Evolutionary conservation across 768 basidiomycete species (phyloP).

Genomic region (Scleroderma bovista): DNA sequence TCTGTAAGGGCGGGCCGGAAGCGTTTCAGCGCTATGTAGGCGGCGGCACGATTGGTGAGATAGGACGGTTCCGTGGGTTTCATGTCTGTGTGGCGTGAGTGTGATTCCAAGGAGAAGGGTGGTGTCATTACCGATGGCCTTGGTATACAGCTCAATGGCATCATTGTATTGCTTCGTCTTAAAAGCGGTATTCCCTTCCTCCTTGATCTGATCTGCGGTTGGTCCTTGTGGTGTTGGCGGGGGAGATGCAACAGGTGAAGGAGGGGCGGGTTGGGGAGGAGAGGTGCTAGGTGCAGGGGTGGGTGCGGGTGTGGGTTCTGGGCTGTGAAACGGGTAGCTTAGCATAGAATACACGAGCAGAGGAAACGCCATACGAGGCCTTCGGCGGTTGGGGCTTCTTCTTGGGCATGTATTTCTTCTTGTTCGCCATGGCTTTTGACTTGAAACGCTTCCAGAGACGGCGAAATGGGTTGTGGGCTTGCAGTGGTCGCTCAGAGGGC

Average conservation of each 20-base stretch:
- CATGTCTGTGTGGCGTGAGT: slow-evolving; percentile 37
- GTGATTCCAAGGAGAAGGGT: slow-evolving; percentile 16
- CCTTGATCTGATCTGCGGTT: slow-evolving; percentile 55
- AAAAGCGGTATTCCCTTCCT: slow-evolving; percentile 71
- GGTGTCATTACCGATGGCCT: slow-evolving; percentile 56
- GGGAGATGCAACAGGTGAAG: slow-evolving; percentile 8
- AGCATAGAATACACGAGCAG: neutral
- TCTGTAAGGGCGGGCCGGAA: slow-evolving; percentile 72
- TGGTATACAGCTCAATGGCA: slow-evolving; percentile 69
- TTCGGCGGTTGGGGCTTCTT: slow-evolving; percentile 20
- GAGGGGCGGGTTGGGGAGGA: neutral
- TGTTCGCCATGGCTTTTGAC: slow-evolving; percentile 24
- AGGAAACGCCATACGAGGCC: slow-evolving; percentile 17
- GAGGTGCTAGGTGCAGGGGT: slow-evolving; percentile 12
- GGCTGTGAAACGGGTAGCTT: too few species aligned
- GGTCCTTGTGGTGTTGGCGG: slow-evolving; percentile 29
- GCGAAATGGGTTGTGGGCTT: neutral
- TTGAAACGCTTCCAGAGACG: neutral
- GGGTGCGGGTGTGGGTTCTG: slow-evolving; percentile 13
- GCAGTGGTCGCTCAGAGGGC: neutral
- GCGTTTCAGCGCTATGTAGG: slow-evolving; percentile 75
- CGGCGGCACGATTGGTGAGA: slow-evolving; percentile 81
- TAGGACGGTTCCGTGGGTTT: slow-evolving; percentile 67
- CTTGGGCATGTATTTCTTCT: slow-evolving; percentile 25
- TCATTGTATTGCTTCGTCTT: slow-evolving; percentile 58